phyloP scores from a whole-genome alignment of 2,329 filamentous ascomycete genomes.

The Ophiostoma australiae region DNA sequence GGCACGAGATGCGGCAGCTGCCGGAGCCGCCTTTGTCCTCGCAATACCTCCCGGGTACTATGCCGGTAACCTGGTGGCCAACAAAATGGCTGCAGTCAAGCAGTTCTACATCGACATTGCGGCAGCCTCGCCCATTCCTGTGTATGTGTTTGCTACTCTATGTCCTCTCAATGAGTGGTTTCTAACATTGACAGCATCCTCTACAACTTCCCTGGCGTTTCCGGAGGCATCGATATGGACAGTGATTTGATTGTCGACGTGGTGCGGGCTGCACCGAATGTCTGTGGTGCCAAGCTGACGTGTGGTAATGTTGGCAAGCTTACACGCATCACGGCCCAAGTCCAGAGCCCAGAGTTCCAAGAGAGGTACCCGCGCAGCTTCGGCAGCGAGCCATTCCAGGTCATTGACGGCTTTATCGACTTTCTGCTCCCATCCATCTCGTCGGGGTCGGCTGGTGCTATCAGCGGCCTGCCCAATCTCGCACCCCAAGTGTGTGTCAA shows the following conservation, averaged over 20 bases:
- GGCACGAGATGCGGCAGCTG: slow-evolving; percentile 36
- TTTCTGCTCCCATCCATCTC: slow-evolving; percentile 31
- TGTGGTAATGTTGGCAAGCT: slow-evolving; percentile 29
- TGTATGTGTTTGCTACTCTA: slow-evolving; percentile 22
- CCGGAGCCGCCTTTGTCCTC: slow-evolving; percentile 39
- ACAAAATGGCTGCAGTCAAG: slow-evolving; percentile 25
- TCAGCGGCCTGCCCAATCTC: slow-evolving; percentile 24
- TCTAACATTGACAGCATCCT: slow-evolving; percentile 25
- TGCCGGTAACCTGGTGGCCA: slow-evolving; percentile 35
- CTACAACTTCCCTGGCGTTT: slow-evolving; percentile 30
- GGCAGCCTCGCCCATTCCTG: slow-evolving; percentile 27
- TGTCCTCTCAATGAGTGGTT: not conserved
- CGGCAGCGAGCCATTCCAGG: slow-evolving; percentile 24
- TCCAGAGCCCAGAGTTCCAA: slow-evolving; percentile 18
- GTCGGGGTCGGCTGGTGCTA: slow-evolving; percentile 26
- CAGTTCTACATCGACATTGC: slow-evolving; percentile 30
- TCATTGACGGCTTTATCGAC: slow-evolving; percentile 32
- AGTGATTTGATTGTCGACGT: slow-evolving; percentile 29
- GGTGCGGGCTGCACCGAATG: slow-evolving; percentile 27
- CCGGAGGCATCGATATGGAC: slow-evolving; percentile 29
- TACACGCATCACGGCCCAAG: slow-evolving; percentile 27
- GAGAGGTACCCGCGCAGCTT: slow-evolving; percentile 20
- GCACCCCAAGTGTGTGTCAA: slow-evolving; percentile 25
- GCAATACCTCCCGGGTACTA: slow-evolving; percentile 41
- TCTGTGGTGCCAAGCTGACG: slow-evolving; percentile 30